Conservation (phyloP, 805 yeast species). For the Wickerhamiella shivajii region DNA sequence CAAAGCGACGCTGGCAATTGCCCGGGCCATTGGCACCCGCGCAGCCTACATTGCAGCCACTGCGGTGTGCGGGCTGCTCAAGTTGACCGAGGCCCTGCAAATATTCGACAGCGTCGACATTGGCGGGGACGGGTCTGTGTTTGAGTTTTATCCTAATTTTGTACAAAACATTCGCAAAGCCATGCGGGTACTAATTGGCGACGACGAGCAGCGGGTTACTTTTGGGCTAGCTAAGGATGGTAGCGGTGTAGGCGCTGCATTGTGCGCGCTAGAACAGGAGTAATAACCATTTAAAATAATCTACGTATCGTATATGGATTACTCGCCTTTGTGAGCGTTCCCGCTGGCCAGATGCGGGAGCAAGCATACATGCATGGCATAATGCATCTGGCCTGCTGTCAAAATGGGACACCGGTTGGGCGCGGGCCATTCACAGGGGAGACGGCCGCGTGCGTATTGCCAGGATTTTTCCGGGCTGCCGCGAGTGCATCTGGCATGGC, state of each 20-base stretch:
- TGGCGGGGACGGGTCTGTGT: constrained; percentile 92
- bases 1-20: constrained; percentile 50
- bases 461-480: too few relatives aligned
- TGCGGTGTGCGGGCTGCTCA: constrained; percentile 71
- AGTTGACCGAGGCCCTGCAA: constrained; percentile 51
- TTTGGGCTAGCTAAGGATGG: constrained; percentile 86
- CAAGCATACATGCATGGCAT: too few relatives aligned
- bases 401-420: too few relatives aligned
- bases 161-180: constrained; percentile 71
- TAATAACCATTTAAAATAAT: too few relatives aligned
- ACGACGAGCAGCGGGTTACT: constrained; percentile 60
- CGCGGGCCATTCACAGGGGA: too few relatives aligned
- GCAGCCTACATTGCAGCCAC: constrained; percentile 85
- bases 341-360: too few relatives aligned
- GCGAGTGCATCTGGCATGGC: too few relatives aligned
- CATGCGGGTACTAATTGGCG: constrained; percentile 45
- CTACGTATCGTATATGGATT: too few relatives aligned
- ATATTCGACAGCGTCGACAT: constrained; percentile 65
- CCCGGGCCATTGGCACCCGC: constrained; percentile 69
- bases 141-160: constrained; percentile 87
- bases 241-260: constrained; percentile 93
- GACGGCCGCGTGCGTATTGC: too few relatives aligned
- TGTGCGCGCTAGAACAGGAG: constrained; percentile 47
- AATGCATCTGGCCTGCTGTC: too few relatives aligned
- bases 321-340: not conserved